These are phyloP conservation scores for Candida germanica DNA, from an alignment of 805 yeast species.

Conservation along the genomic window DNA sequence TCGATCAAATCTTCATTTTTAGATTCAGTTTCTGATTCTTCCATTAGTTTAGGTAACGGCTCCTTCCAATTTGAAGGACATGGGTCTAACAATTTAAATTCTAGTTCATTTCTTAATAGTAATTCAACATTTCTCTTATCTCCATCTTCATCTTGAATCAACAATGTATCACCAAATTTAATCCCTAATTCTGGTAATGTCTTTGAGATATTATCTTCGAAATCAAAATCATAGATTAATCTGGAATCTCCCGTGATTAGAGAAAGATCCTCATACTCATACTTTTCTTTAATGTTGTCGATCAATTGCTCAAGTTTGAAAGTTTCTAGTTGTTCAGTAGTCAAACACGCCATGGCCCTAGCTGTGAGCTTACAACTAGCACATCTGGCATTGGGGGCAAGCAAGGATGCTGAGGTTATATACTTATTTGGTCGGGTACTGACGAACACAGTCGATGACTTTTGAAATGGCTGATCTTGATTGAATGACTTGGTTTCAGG, in stretches of 20 bases:
- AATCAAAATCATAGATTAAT: constrained; percentile 68
- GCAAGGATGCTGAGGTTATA: constrained; percentile 59
- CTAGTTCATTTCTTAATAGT: constrained; percentile 31
- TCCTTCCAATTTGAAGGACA: background rate
- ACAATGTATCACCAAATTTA: constrained; percentile 56
- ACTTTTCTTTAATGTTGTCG: constrained; percentile 43
- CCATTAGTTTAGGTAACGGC: background rate
- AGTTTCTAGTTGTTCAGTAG: constrained; percentile 20
- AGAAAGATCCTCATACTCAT: constrained; percentile 53
- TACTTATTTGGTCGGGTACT: constrained; percentile 56
- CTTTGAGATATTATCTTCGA: constrained; percentile 67
- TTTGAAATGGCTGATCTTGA: constrained; percentile 2
- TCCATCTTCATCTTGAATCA: constrained; percentile 81
- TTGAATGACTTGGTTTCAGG: background rate
- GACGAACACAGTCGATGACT: constrained; percentile 34
- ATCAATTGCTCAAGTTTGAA: constrained; percentile 51
- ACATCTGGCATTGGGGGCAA: constrained; percentile 68
- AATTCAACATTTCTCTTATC: constrained; percentile 60
- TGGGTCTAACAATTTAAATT: background rate
- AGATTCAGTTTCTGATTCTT: constrained; percentile 7
- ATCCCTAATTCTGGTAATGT: constrained; percentile 51
- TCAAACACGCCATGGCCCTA: constrained; percentile 47
- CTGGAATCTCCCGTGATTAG: constrained; percentile 56
- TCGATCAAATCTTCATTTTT: constrained; percentile 14
- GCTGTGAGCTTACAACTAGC: constrained; percentile 57